Conservation (phyloP, 805 yeast species). For the Diddensiella santjacobensis region DNA sequence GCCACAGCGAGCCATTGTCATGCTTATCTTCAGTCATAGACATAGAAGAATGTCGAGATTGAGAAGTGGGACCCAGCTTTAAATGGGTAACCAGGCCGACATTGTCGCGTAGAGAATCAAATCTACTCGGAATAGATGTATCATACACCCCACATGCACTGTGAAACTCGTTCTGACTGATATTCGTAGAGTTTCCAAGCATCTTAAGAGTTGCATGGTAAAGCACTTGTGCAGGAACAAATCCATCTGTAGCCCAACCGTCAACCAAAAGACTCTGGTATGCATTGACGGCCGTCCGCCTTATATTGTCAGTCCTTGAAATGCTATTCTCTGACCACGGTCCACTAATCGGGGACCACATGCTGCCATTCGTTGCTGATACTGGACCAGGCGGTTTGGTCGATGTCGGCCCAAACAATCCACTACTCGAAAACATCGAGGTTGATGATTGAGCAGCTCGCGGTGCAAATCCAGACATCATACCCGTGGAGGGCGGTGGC, state of each 20-base stretch:
- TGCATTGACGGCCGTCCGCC: conserved; percentile 24
- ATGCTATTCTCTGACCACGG: conserved; percentile 2
- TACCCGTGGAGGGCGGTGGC: not conserved
- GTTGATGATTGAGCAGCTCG: not conserved
- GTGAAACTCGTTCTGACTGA: conserved; percentile 30
- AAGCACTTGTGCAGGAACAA: conserved; percentile 33
- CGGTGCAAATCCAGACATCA: not conserved
- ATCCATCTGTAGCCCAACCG: conserved; percentile 32
- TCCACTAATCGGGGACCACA: conserved; percentile 8
- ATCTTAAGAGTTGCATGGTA: conserved; percentile 28
- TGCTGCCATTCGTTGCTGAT: not conserved
- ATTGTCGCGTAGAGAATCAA: conserved; percentile 31
- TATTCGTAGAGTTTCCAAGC: conserved; percentile 16
- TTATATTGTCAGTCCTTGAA: not conserved
- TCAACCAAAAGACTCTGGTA: conserved; percentile 23
- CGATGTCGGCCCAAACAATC: not conserved
- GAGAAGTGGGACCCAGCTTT: conserved; percentile 7
- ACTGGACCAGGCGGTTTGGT: not conserved
- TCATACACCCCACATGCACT: conserved; percentile 25
- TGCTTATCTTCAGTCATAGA: not conserved
- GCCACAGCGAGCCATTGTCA: conserved; percentile 6
- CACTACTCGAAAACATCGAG: not conserved
- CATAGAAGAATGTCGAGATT: not conserved
- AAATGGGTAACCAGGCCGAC: conserved; percentile 35
- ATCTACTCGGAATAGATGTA: conserved; percentile 14